These are phyloP conservation scores for Quercus alba DNA, from an alignment of 306 rosid genomes.

Conservation along the genomic window DNA sequence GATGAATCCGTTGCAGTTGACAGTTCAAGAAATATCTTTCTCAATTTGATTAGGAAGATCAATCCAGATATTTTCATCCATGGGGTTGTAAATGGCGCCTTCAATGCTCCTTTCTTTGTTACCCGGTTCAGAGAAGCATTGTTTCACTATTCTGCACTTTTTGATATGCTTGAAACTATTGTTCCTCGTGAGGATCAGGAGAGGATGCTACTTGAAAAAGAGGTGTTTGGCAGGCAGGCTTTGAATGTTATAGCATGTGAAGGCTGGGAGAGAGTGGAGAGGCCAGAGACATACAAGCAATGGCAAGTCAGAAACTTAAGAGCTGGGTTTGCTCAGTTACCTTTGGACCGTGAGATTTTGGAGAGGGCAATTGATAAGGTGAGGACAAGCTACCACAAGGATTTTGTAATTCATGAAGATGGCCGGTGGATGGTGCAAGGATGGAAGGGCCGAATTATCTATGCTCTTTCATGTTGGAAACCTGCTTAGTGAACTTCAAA, in stretches of 20 bases:
- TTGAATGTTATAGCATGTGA: constrained; percentile 93
- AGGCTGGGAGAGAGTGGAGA: constrained; percentile 92
- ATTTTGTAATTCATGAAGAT: constrained; percentile 86
- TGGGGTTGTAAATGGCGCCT: constrained; percentile 75
- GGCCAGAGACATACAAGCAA: constrained; percentile 94
- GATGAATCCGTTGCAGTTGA: constrained; percentile 83
- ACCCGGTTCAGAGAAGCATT: constrained; percentile 90
- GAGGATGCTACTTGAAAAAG: constrained; percentile 87
- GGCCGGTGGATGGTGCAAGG: constrained; percentile 85
- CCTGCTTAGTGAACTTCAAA: constrained; percentile 38
- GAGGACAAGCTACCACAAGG: constrained; percentile 60
- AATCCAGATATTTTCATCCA: constrained; percentile 75
- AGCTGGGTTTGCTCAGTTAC: constrained; percentile 69
- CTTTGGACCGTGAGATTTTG: constrained; percentile 37
- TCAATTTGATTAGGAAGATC: constrained; percentile 64
- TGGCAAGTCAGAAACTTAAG: constrained; percentile 86
- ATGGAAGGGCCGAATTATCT: constrained; percentile 91
- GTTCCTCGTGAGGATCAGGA: constrained; percentile 85
- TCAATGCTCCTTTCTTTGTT: constrained; percentile 90
- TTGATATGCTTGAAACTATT: constrained; percentile 89
- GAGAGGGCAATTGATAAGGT: constrained; percentile 55
- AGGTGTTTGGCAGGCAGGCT: constrained; percentile 85
- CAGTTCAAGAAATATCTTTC: constrained; percentile 65
- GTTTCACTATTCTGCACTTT: constrained; percentile 85
- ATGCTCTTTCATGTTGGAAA: constrained; percentile 79